Evolutionary conservation across 129 eudicot genomes (phyloP).

Genomic region (Lactuca saligna): DNA sequence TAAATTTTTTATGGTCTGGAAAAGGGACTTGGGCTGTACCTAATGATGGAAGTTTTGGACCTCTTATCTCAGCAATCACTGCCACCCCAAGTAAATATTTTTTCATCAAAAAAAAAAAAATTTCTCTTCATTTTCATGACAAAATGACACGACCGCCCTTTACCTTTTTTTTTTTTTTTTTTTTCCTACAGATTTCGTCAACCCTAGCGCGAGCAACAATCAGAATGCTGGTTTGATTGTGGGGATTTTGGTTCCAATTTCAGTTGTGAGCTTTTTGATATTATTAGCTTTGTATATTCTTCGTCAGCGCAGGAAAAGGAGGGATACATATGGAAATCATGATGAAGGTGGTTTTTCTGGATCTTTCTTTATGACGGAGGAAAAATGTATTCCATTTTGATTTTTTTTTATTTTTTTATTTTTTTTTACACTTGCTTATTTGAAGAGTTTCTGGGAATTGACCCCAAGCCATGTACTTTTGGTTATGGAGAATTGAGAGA

Average conservation of each 20-base stretch:
- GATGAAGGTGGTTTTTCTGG: constrained; percentile 44
- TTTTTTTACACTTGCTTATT: neutral
- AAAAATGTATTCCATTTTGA: constrained; percentile 7
- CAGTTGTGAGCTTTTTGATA: constrained; percentile 30
- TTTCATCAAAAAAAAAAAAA: neutral
- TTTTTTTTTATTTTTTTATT: too few species aligned
- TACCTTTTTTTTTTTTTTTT: neutral
- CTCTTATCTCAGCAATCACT: constrained; percentile 80
- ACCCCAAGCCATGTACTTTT: constrained; percentile 41
- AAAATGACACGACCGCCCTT: neutral
- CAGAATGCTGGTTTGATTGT: constrained; percentile 55
- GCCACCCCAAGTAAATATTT: constrained; percentile 61
- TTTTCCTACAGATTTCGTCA: constrained; percentile 45
- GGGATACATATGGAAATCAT: constrained; percentile 36
- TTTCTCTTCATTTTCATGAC: constrained; percentile 11
- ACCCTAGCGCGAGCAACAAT: constrained; percentile 37
- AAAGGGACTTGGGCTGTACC: constrained; percentile 93
- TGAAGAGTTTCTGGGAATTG: constrained; percentile 50
- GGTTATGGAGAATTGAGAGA: constrained; percentile 49
- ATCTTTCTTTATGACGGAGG: neutral
- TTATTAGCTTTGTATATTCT: constrained; percentile 35
- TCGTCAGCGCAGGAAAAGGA: constrained; percentile 46
- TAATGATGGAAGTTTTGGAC: constrained; percentile 70
- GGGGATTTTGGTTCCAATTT: constrained; percentile 53
- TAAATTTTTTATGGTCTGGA: constrained; percentile 91